Evolutionary conservation across 495 filamentous ascomycete genomes (phyloP), one percentile per base, ranked within the genome.

Genomic region (Apodospora peruviana): DNA sequence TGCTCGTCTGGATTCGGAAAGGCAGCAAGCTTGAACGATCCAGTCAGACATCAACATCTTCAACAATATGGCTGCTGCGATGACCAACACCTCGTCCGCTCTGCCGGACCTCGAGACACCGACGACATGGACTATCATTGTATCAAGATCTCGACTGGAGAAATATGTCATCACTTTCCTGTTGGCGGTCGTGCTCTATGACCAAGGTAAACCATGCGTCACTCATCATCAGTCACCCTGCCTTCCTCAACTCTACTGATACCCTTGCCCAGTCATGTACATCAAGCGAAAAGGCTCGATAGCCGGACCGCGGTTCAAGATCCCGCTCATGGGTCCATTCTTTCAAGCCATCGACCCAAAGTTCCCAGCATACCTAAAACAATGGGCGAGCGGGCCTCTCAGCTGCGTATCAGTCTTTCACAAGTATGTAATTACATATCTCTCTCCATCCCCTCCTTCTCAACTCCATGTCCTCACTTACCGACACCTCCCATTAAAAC

Each of bases 321-420:
- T 87, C 27, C 91, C 91, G 2, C 91, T 96, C 61, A 91, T 95
- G 70, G 91, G 91, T 18, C 91, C 91, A 3, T 96, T 96, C 65
- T 73, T 95, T 32, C 70, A 91, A 62, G 91, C 89, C 14, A 74
- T 96, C 47, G 81, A 94, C 56, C 91, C 91, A 23, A 86, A 89
- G 46, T 95, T 95, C 69, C 77, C 80, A 43, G 80, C 84, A 49
- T 96, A 96, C 66, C 74, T 86, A 57, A 81, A 75, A n/a, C 91
- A 96, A 77, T 96, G 90, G 90, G 69, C 80, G 51, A 91, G 87
- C 59, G 91, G 87, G 17, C 80, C 83, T 10, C 74, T 96, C 55
- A 95, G 89, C 69, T 96, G 91, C 69, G 90, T 96, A 39, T 94
- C 88, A 17, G 88, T 96, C 49, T 96, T 96, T 71, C 91, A 96